phyloP scores from a whole-genome alignment of 2,329 filamentous ascomycete genomes.

The Diaporthe amygdali region DNA sequence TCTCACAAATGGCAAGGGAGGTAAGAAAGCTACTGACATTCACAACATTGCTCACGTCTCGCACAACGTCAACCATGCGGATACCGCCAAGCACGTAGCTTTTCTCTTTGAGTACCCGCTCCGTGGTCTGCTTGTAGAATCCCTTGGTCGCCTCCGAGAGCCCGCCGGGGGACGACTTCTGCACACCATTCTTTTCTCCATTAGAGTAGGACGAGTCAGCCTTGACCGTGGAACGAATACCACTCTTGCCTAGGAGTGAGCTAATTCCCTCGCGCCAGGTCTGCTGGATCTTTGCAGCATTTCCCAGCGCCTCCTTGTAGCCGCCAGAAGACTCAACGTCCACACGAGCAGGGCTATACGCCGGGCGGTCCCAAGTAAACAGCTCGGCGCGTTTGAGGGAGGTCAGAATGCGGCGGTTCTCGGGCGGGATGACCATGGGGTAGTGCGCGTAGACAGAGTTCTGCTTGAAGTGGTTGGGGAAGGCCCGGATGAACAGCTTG shows the following conservation, averaged over 20 bases:
- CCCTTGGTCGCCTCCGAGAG: conserved; percentile 68
- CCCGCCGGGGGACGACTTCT: conserved; percentile 46
- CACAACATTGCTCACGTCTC: conserved; percentile 71
- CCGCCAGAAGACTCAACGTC: conserved; percentile 66
- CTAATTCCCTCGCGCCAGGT: conserved; percentile 68
- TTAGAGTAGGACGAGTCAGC: neutral
- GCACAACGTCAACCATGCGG: conserved; percentile 73
- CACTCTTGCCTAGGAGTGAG: conserved; percentile 63
- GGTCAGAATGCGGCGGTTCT: conserved; percentile 74
- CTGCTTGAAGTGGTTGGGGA: conserved; percentile 78
- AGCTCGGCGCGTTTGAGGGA: conserved; percentile 69
- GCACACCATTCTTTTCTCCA: neutral
- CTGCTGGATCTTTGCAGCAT: conserved; percentile 66
- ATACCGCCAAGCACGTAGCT: conserved; percentile 65
- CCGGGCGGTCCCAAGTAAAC: conserved; percentile 73
- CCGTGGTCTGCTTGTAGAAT: conserved; percentile 70
- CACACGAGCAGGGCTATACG: conserved; percentile 52
- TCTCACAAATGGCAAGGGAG: accelerated
- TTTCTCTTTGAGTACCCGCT: conserved; percentile 67
- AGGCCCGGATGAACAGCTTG: conserved; percentile 80
- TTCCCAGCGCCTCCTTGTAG: conserved; percentile 65
- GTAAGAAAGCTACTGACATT: conserved; percentile 14
- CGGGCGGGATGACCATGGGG: conserved; percentile 71
- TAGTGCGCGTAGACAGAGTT: conserved; percentile 85
- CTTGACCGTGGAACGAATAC: conserved; percentile 59